Evolutionary conservation across 2,329 filamentous ascomycete species (phyloP).

Genomic region (Neofusicoccum sp.): DNA sequence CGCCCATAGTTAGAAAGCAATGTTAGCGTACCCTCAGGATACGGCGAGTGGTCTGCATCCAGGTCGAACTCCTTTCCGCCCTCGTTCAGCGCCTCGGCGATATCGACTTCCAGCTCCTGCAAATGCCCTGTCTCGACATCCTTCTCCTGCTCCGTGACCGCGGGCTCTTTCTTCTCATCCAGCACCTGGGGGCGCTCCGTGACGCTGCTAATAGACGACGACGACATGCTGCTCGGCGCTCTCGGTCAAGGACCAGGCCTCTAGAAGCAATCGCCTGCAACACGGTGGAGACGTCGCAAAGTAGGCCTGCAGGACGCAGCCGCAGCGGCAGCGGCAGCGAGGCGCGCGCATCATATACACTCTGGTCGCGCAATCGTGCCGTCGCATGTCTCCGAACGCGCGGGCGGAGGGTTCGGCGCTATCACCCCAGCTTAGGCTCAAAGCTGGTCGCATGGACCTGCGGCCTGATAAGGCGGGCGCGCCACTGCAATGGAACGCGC

Average conservation of each 20-base stretch:
- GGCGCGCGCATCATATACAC: neutral
- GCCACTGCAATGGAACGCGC: neutral
- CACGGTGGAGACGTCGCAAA: neutral
- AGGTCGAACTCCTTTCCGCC: slow-evolving; percentile 8
- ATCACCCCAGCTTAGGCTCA: neutral
- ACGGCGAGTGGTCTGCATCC: slow-evolving; percentile 20
- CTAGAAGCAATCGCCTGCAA: too few species aligned
- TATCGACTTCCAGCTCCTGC: slow-evolving; percentile 18
- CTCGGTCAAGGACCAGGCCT: neutral
- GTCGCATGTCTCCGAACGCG: neutral
- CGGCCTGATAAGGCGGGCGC: neutral
- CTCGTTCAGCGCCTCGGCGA: slow-evolving; percentile 12
- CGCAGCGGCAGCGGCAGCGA: neutral
- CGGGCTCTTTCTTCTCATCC: slow-evolving; percentile 10
- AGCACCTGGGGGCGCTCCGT: neutral
- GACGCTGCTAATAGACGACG: neutral
- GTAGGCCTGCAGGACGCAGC: neutral
- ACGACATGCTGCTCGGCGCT: neutral
- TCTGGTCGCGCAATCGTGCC: neutral
- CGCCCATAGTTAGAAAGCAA: neutral
- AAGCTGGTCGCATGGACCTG: neutral
- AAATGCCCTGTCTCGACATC: slow-evolving; percentile 15
- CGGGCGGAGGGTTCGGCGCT: neutral
- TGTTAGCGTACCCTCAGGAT: slow-evolving; percentile 7
- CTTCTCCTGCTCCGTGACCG: neutral